Evolutionary conservation across 2,329 filamentous ascomycete species (phyloP), one percentile per base, ranked within the genome.

Genomic region (Verticillium dahliae): DNA sequence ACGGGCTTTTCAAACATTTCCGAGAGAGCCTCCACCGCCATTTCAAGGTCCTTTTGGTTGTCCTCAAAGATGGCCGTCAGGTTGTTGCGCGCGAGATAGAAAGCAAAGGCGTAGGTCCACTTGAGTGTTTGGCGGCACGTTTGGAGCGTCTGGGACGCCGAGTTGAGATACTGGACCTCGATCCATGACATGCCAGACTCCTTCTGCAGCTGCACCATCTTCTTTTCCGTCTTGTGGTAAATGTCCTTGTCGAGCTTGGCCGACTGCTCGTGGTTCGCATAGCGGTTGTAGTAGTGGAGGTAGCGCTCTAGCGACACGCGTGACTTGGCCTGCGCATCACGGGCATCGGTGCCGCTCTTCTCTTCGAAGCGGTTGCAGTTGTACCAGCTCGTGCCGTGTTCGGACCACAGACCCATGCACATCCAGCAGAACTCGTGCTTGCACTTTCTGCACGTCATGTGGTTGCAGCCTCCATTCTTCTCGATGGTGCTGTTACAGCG

Each of bases 341-440:
- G 85, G 4, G 95, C 95, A 61, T 97, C 93, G 0, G 87, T 82
- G 1, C 95, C 95, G 66, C 91, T 96, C 82, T 95, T 97, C 78
- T 98, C 95, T 72, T 99, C 95, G 69, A 90, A 99, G 9, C 95
- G 85, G 73, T 97, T 99, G 83, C 95, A 99, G 75, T 97, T 99
- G 81, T 99, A 99, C 95, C 95, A 99, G 76, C 92, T 97, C 3
- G 94, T 99, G 65, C 95, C 95, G 73, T 99, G 95, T 76, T 99
- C 95, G 1, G 92, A 96, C 95, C 95, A 99, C 1, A 97, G 81
- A 0, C 95, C 95, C 95, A 99, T 99, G 72, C 95, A 99, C 90
- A 99, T 98, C 95, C 95, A 99, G 78, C 95, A 99, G 71, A 99
- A 97, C 71, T 97, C 93, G 71, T 97, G 89, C 71, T 92, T 92